Percentiles rank a stretch among this genome's conserved stretches.
Conservation (phyloP, 2,329 filamentous ascomycete species). For the Aspergillus sp. region DNA sequence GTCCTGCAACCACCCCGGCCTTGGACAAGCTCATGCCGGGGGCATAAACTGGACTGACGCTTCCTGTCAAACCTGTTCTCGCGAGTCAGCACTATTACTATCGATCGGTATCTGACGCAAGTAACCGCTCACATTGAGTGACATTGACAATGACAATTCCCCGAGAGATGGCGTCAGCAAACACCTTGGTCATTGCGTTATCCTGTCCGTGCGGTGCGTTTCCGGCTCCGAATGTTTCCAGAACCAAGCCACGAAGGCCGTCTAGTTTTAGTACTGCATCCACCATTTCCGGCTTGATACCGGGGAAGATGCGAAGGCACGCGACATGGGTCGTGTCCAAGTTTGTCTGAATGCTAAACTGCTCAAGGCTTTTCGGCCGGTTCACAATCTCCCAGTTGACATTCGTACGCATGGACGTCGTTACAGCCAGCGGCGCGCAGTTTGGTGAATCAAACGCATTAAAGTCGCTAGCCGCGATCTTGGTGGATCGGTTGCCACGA, state of each 20-base stretch:
- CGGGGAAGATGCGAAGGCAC: constrained; percentile 86
- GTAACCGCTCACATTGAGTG: constrained; percentile 73
- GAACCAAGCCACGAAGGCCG: constrained; percentile 77
- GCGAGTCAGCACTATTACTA: constrained; percentile 24
- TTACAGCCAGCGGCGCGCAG: constrained; percentile 76
- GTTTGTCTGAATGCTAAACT: constrained; percentile 74
- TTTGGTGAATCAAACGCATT: constrained; percentile 91
- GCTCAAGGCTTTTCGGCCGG: constrained; percentile 72
- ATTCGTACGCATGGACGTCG: constrained; percentile 78
- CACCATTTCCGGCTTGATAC: constrained; percentile 91
- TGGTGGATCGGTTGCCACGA: constrained; percentile 84
- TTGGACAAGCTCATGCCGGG: constrained; percentile 76
- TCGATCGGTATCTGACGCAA: constrained; percentile 36
- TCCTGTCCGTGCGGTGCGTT: constrained; percentile 85
- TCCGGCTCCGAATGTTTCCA: constrained; percentile 92
- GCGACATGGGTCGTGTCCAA: constrained; percentile 88
- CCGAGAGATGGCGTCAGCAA: constrained; percentile 75
- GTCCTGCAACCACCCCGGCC: constrained; percentile 85
- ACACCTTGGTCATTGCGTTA: constrained; percentile 76
- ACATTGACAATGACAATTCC: constrained; percentile 89
- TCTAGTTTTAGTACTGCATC: constrained; percentile 78
- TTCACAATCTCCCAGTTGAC: constrained; percentile 80
- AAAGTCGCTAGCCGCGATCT: constrained; percentile 84
- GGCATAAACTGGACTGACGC: constrained; percentile 78
- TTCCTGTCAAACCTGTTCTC: constrained; percentile 60